Evolutionary conservation across 2,329 filamentous ascomycete species (phyloP), one percentile per base, ranked within the genome.

Genomic region (Ceratocystis eucalypticola): DNA sequence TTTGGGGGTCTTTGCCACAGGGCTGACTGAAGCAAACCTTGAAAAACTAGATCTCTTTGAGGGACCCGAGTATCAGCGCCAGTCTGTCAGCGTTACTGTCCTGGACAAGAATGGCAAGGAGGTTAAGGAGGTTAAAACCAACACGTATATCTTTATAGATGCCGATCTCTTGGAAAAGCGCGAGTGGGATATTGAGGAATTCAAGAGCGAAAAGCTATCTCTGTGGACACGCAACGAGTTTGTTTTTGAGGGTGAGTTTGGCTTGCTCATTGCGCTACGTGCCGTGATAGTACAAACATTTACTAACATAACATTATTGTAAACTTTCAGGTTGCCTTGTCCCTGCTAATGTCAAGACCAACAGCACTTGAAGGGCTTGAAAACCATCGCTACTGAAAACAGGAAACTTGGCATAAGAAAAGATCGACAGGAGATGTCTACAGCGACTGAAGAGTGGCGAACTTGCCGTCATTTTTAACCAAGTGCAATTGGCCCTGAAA

Each of bases 171-270:
- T 97, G 20, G 90, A 96, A 74, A 78, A 82, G 41, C 75, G 78
- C 25, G 91, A 96, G 74, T 97, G 93, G 93, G 89, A 96, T 74
- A 94, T 91, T 76, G 85, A 87, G 61, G 84, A 88, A 69, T 97
- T 96, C 73, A 84, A 87, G 69, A 79, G 80, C 71, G 86, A 94
- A 69, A 96, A 91, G 78, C 76, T 85, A 76, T 73, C 73, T 66
- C 67, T 72, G 2, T 85, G 82, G 82, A 80, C 80, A 4, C 74
- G 81, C n/a, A 44, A 50, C 25, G 66, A 62, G 0, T 61, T 61
- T 78, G 77, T 53, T 1, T 68, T 68, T 61, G 64, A 61, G 44
- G 66, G 66, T 68, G 22, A 28, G 48, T 15, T 5, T 41, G 30
- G 28, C 61, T 64, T 8, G 63, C 65, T 22, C 44, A 37, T 5